phyloP scores from a whole-genome alignment of 2,329 filamentous ascomycete species.

The Chaetomiaceae sp. region DNA sequence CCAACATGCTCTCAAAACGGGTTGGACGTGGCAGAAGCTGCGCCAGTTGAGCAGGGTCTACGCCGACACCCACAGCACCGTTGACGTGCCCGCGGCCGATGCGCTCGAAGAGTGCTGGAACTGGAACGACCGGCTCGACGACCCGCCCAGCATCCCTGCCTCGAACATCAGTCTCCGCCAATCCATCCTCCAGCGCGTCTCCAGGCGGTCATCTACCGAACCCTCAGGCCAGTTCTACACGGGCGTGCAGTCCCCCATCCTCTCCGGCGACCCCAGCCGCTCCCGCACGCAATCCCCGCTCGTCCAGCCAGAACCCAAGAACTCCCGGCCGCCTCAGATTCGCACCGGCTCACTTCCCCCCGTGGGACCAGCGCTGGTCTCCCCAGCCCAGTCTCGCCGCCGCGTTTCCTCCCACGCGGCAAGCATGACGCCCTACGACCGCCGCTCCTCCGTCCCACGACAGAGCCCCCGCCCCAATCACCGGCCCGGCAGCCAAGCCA shows the following conservation, averaged over 20 bases:
- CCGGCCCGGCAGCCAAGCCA: constrained; percentile 22
- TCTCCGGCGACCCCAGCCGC: constrained; percentile 33
- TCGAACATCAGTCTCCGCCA: constrained; percentile 41
- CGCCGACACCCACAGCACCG: constrained; percentile 41
- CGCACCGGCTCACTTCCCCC: constrained; percentile 53
- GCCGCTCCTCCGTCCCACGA: constrained; percentile 33
- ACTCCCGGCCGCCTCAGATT: constrained; percentile 44
- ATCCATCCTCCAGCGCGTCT: constrained; percentile 36
- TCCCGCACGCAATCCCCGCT: constrained; percentile 40
- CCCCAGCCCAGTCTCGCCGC: constrained; percentile 40
- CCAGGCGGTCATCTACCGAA: constrained; percentile 37
- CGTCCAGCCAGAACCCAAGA: constrained; percentile 36
- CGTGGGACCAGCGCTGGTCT: constrained; percentile 34
- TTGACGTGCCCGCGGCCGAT: constrained; percentile 55
- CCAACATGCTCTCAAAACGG: constrained; percentile 44
- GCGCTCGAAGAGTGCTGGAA: constrained; percentile 63
- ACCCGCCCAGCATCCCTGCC: constrained; percentile 41
- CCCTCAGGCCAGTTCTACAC: constrained; percentile 40
- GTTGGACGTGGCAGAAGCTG: constrained; percentile 69
- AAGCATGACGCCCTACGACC: constrained; percentile 32
- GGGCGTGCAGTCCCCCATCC: constrained; percentile 34
- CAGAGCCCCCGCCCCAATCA: constrained; percentile 30
- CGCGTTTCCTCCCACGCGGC: constrained; percentile 42
- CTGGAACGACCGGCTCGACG: constrained; percentile 62
- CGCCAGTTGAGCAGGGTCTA: constrained; percentile 58